Evolutionary conservation across 352 stramenopile genomes (phyloP), one percentile per base, ranked within the genome.

Genomic region (Phytopythium sindhum): DNA sequence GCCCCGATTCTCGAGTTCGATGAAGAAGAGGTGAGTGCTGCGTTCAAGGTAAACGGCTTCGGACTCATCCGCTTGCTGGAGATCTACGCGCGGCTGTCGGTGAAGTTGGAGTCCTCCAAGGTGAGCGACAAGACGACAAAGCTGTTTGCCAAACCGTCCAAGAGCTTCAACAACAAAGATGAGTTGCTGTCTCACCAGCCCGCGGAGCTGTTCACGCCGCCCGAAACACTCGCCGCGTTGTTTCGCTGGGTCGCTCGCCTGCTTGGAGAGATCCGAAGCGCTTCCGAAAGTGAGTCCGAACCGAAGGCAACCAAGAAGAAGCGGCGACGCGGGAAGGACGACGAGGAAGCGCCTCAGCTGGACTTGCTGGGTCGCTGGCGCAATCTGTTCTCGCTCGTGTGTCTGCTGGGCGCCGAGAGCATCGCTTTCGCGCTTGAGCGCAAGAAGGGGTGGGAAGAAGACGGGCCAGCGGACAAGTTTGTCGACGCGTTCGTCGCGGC

Each of bases 341-440:
- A 77, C 9, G 53, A 80, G 39, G 42, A 74, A 33, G 73, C 74
- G 14, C 56, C 64, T 59, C 68, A 73, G 56, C 69, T 77, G 51
- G 67, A 83, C 31, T 57, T 90, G 21, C 57, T 91, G 9, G 70
- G 67, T 44, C 82, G 81, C 31, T 91, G 82, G 81, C 77, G 76
- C 29, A 93, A 93, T 63, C 61, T 93, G 15, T 91, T 91, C 48
- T 85, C 82, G 4, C 70, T 90, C 17, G 60, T 90, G 11, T 80
- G 72, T 0, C 52, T 93, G 2, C 65, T 91, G 14, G 73, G 69
- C 17, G 78, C 75, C 19, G 85, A 93, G 60, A 87, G 82, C 60
- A 64, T 89, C 37, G 85, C 72, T 3, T 91, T 91, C 65, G 73
- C 70, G 41, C 70, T 93, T 12, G 70, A 91, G 64, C 66, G 69